Conservation (phyloP, 176 grass and related monocot genomes). For the Carex parvula region DNA sequence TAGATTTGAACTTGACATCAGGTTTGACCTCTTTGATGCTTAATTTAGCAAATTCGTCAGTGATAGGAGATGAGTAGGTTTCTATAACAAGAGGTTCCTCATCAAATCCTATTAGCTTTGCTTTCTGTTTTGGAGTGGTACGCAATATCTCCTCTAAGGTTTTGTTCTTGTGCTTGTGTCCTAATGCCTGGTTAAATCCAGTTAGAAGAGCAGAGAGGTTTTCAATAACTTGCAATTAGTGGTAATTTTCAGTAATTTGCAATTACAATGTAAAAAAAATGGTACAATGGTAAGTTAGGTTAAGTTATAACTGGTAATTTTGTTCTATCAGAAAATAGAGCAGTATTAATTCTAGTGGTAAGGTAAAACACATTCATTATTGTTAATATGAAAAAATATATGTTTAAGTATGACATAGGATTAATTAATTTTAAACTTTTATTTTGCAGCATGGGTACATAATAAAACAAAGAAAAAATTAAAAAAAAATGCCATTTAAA, state of each 20-base stretch:
- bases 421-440: not conserved
- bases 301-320: not conserved
- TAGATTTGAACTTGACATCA: not conserved
- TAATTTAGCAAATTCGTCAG: conserved; percentile 8
- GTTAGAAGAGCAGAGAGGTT: not conserved
- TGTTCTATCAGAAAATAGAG: not conserved
- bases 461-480: not conserved
- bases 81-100: conserved; percentile 67
- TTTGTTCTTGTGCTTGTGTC: conserved; percentile 84
- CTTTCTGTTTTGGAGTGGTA: conserved; percentile 50
- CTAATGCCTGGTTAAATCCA: conserved; percentile 44
- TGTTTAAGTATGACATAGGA: not conserved
- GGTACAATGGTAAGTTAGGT: not conserved
- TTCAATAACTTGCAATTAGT: not conserved
- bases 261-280: not conserved
- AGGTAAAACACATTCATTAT: not conserved
- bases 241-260: not conserved
- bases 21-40: not conserved
- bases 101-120: conserved; percentile 78
- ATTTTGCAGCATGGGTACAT: not conserved
- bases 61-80: conserved; percentile 18
- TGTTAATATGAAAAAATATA: not conserved
- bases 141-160: conserved; percentile 65
- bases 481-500: not conserved
- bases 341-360: not conserved